Conservation (phyloP, 768 basidiomycete species). For the Tulasnella sp. region DNA sequence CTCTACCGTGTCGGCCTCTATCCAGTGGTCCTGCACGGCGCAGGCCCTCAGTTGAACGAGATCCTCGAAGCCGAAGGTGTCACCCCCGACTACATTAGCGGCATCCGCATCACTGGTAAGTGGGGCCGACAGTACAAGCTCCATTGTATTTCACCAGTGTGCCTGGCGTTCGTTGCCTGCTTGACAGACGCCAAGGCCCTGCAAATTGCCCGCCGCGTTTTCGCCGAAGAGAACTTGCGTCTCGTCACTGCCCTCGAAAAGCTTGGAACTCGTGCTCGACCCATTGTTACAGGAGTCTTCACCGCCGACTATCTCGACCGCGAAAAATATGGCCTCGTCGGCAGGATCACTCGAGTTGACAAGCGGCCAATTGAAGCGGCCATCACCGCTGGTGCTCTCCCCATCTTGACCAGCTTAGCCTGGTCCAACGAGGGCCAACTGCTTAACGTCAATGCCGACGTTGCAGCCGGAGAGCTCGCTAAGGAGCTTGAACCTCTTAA, state of each 20-base stretch:
- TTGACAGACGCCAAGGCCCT: conserved; percentile 84
- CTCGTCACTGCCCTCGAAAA: conserved; percentile 89
- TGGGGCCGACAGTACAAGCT: not conserved
- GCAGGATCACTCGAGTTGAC: conserved; percentile 90
- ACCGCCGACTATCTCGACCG: conserved; percentile 94
- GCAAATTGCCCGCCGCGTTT: conserved; percentile 89
- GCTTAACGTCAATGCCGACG: conserved; percentile 97
- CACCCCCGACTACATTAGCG: conserved; percentile 94
- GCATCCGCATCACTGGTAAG: conserved; percentile 92
- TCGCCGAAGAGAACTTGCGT: conserved; percentile 95
- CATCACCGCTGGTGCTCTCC: conserved; percentile 92
- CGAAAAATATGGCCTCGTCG: conserved; percentile 91
- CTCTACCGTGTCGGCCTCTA: conserved; percentile 96
- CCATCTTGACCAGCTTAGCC: conserved; percentile 91
- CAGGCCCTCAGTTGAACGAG: conserved; percentile 90
- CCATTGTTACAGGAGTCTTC: conserved; percentile 97
- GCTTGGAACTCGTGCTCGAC: conserved; percentile 93
- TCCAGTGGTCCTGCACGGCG: conserved; percentile 94
- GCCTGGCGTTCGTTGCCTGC: not conserved
- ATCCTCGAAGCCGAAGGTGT: conserved; percentile 91
- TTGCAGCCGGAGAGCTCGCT: conserved; percentile 95
- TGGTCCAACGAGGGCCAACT: conserved; percentile 97
- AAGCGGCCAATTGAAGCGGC: conserved; percentile 96
- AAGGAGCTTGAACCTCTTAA: conserved; percentile 98
- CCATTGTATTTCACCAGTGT: not conserved